These are phyloP conservation scores for Lentinula detonsa DNA, from an alignment of 768 basidiomycete species.

Conservation along the genomic window DNA sequence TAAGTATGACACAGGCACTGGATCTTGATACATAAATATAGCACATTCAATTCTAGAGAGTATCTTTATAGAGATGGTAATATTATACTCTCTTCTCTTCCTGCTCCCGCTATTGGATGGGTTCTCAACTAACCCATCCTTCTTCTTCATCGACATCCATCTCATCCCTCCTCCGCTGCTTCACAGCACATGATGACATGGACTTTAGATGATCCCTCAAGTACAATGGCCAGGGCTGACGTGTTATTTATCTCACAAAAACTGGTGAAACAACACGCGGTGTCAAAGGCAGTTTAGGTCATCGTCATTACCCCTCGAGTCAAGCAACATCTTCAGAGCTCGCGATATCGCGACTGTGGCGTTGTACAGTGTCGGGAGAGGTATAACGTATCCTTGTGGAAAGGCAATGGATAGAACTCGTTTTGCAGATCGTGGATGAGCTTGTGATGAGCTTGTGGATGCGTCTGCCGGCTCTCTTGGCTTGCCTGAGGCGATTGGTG, in stretches of 20 bases:
- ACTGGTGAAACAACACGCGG: background rate
- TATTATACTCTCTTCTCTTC: background rate
- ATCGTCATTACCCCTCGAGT: background rate
- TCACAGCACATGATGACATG: background rate
- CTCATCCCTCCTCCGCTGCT: background rate
- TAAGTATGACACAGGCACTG: background rate
- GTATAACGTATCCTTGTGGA: background rate
- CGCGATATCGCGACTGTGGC: background rate
- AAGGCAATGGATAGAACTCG: background rate
- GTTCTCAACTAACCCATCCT: background rate
- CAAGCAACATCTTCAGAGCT: too few species aligned
- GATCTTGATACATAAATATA: background rate
- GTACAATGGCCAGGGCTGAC: background rate
- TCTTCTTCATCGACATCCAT: background rate
- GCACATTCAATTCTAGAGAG: background rate
- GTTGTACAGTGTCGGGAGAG: background rate
- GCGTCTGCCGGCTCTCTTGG: background rate
- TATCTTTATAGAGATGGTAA: background rate
- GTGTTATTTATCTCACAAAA: background rate
- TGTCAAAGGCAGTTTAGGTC: background rate
- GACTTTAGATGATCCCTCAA: background rate
- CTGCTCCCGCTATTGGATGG: background rate
- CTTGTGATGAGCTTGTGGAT: background rate
- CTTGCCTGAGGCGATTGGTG: background rate
- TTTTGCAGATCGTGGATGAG: background rate